phyloP scores from a whole-genome alignment of 2,329 filamentous ascomycete genomes.

The Geosmithia morbida region DNA sequence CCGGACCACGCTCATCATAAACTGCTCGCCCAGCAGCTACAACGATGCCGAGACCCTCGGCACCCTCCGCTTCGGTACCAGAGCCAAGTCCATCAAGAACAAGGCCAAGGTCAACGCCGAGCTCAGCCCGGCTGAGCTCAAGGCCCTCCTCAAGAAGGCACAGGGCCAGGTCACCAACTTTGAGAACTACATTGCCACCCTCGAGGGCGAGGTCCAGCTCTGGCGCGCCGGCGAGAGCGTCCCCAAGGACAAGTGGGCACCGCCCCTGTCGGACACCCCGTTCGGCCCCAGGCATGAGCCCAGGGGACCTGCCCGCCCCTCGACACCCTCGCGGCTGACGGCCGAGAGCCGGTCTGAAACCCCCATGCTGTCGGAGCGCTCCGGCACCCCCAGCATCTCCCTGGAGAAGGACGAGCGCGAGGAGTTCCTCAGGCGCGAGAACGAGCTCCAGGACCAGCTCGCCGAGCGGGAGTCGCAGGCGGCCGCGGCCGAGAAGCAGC shows the following conservation, averaged over 20 bases:
- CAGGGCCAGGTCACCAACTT: slow-evolving; percentile 82
- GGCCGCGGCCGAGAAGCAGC: slow-evolving; percentile 61
- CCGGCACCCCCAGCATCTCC: slow-evolving; percentile 73
- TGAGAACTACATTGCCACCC: slow-evolving; percentile 66
- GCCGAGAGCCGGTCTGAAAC: slow-evolving; percentile 49
- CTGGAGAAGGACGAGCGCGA: slow-evolving; percentile 95
- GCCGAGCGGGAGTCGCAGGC: slow-evolving; percentile 82
- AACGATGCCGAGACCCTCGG: slow-evolving; percentile 91
- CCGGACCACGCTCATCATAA: slow-evolving; percentile 95
- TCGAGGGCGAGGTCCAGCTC: slow-evolving; percentile 72
- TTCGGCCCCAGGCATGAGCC: slow-evolving; percentile 24
- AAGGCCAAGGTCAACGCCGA: slow-evolving; percentile 99
- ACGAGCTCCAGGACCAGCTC: slow-evolving; percentile 92
- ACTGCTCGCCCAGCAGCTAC: slow-evolving; percentile 97
- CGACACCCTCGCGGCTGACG: slow-evolving; percentile 31
- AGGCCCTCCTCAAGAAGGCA: slow-evolving; percentile 80
- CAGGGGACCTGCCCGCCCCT: slow-evolving; percentile 29
- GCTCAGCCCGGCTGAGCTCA: slow-evolving; percentile 89
- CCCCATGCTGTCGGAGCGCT: slow-evolving; percentile 58
- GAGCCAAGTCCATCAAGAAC: slow-evolving; percentile 98
- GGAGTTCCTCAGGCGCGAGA: slow-evolving; percentile 87
- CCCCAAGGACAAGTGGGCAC: slow-evolving; percentile 78
- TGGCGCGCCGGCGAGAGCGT: slow-evolving; percentile 86
- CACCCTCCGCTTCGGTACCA: slow-evolving; percentile 85
- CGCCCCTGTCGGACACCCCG: slow-evolving; percentile 36